A percentile compares a stretch with the other conserved stretches of the same genome.
Conservation (phyloP, 1,139 yeast species). For the Hanseniaspora uvarum region DNA sequence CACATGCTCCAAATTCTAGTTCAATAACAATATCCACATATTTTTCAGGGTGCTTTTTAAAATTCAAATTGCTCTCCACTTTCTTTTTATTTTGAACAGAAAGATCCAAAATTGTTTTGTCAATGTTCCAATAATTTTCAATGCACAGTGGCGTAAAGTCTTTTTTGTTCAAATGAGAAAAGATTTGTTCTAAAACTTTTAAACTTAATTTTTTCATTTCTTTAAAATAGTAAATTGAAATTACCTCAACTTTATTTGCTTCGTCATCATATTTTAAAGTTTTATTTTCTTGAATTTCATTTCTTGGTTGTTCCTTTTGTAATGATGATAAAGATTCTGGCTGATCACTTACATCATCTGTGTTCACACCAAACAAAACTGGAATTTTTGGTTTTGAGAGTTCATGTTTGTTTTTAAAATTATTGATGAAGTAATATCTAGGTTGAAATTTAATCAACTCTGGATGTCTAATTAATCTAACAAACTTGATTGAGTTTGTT, state of each 20-base stretch:
- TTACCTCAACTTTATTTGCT: constrained; percentile 2
- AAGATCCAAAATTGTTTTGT: not conserved
- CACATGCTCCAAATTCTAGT: not conserved
- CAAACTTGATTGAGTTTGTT: not conserved
- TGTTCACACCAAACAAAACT: too few relatives aligned
- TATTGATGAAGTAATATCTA: too few relatives aligned
- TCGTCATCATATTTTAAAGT: not conserved
- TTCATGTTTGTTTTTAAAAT: too few relatives aligned
- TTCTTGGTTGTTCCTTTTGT: too few relatives aligned
- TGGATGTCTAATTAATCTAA: not conserved
- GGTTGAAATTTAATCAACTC: not conserved
- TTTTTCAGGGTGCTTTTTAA: not conserved
- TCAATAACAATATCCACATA: not conserved
- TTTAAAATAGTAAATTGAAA: constrained; percentile 7
- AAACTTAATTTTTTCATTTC: constrained; percentile 4
- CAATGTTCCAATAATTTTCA: constrained; percentile 12
- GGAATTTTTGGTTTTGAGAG: too few relatives aligned
- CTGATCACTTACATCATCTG: too few relatives aligned
- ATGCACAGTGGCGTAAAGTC: not conserved
- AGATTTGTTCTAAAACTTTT: not conserved
- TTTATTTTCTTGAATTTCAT: too few relatives aligned
- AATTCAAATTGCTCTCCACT: not conserved
- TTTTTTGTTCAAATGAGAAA: not conserved
- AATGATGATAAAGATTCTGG: too few relatives aligned
- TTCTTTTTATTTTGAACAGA: not conserved